These are phyloP conservation scores for Podaxis rugospora DNA, from an alignment of 768 basidiomycete genomes.

Conservation along the genomic window DNA sequence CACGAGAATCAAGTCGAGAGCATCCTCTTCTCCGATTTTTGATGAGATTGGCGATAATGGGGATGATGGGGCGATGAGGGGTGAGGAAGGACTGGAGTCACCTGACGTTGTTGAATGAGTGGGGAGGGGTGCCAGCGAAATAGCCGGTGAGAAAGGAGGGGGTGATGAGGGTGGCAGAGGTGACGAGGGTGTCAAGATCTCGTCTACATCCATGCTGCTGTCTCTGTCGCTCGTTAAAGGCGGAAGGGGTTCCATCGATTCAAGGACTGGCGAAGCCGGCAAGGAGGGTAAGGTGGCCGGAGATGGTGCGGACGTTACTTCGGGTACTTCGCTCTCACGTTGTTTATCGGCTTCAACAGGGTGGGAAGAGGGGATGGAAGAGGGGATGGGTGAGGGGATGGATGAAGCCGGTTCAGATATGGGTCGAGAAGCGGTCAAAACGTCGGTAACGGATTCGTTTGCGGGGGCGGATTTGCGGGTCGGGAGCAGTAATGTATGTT, in stretches of 20 bases:
- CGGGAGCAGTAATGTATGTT: constrained; percentile 18
- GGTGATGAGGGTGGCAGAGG: constrained; percentile 42
- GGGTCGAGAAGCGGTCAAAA: constrained; percentile 22
- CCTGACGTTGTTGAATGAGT: constrained; percentile 31
- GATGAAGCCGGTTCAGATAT: constrained; percentile 36
- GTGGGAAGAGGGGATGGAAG: not conserved
- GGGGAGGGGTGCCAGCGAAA: constrained; percentile 30
- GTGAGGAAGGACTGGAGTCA: constrained; percentile 16
- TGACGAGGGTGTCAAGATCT: constrained; percentile 21
- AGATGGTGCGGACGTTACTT: constrained; percentile 15
- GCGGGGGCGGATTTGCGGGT: constrained; percentile 30
- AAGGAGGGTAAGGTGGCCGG: not conserved
- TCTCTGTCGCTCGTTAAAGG: constrained; percentile 28
- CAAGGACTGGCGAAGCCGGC: constrained; percentile 9
- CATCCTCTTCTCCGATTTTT: constrained; percentile 10
- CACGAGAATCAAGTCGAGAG: not conserved
- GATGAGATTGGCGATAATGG: constrained; percentile 20
- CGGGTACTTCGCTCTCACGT: constrained; percentile 7
- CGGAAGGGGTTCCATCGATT: constrained; percentile 19
- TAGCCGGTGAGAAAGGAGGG: constrained; percentile 37
- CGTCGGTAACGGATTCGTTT: constrained; percentile 26
- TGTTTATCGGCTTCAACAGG: constrained; percentile 2
- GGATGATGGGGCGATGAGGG: constrained; percentile 16
- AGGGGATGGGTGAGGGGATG: constrained; percentile 13
- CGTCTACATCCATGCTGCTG: constrained; percentile 26